These are phyloP conservation scores for Solanum phureja DNA, from an alignment of 257 asterid genomes.

Conservation along the genomic window DNA sequence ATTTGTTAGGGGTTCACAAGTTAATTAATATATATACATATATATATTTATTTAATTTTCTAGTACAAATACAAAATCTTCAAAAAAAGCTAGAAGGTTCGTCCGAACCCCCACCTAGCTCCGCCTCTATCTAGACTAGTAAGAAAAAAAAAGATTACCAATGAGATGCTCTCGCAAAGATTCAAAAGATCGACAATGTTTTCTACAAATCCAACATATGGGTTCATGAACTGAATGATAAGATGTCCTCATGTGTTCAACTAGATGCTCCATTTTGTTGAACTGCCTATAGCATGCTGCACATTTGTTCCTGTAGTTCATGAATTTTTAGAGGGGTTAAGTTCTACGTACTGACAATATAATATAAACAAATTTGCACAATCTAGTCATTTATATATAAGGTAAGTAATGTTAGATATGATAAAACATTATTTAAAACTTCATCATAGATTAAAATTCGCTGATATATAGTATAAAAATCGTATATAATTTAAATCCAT, in stretches of 20 bases:
- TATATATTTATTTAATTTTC: too few species aligned
- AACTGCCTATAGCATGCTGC: conserved; percentile 91
- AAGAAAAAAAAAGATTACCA: conserved; percentile 24
- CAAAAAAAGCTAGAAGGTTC: background rate
- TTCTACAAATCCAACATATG: conserved; percentile 54
- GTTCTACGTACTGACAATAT: background rate
- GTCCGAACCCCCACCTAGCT: background rate
- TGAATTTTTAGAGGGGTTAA: background rate
- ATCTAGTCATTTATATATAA: background rate
- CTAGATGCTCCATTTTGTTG: conserved; percentile 83
- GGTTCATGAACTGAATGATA: conserved; percentile 87
- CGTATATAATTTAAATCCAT: background rate
- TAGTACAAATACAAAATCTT: background rate
- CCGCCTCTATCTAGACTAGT: background rate
- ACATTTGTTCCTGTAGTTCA: conserved; percentile 59
- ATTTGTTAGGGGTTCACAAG: too few species aligned
- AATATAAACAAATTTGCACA: background rate
- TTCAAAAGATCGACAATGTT: conserved; percentile 80
- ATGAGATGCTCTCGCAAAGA: conserved; percentile 90
- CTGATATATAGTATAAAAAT: background rate
- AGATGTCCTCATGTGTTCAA: conserved; percentile 83
- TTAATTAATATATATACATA: too few species aligned
- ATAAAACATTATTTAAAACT: background rate
- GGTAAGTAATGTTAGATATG: background rate
- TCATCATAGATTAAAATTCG: background rate